Percentiles rank a stretch among this genome's conserved stretches.
These are phyloP conservation scores for Sarocladiaceae sp. DNA, from an alignment of 2,329 filamentous ascomycete species.

Conservation along the genomic window DNA sequence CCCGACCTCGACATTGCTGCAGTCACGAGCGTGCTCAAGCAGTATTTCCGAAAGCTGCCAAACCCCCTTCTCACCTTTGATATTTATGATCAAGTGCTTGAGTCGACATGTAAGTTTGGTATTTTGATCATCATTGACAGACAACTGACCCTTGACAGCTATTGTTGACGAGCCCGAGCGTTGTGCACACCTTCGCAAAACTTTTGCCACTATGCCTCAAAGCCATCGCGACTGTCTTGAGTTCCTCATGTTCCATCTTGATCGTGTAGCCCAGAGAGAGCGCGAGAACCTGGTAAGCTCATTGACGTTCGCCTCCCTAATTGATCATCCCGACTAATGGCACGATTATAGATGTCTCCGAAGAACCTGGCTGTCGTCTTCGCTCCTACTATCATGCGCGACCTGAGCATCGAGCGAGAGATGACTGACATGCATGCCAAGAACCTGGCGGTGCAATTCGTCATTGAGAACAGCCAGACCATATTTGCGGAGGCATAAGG, in stretches of 20 bases:
- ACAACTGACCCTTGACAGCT: conserved; percentile 36
- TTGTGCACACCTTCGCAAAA: conserved; percentile 63
- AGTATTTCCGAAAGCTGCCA: conserved; percentile 93
- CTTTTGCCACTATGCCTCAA: conserved; percentile 71
- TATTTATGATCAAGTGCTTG: conserved; percentile 82
- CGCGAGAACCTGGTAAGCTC: conserved; percentile 75
- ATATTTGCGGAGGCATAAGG: conserved; percentile 57
- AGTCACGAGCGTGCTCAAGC: conserved; percentile 91
- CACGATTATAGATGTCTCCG: conserved; percentile 68
- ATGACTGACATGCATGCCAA: conserved; percentile 95
- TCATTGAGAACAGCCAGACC: conserved; percentile 81
- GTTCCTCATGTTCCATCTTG: conserved; percentile 89
- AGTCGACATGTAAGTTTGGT: conserved; percentile 65
- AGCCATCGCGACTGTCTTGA: conserved; percentile 86
- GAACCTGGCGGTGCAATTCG: conserved; percentile 84
- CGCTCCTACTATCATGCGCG: conserved; percentile 94
- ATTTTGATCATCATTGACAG: too few species aligned
- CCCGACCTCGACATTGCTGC: conserved; percentile 92
- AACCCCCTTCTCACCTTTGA: conserved; percentile 86
- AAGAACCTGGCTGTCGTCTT: conserved; percentile 97
- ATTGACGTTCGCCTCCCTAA: too few species aligned
- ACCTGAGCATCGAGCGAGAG: conserved; percentile 81
- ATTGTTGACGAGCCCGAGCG: conserved; percentile 61
- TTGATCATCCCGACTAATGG: neutral
- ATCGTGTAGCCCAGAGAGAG: conserved; percentile 75